These are phyloP conservation scores for Haberlea rhodopensis DNA, from an alignment of 257 asterid genomes.

Conservation along the genomic window DNA sequence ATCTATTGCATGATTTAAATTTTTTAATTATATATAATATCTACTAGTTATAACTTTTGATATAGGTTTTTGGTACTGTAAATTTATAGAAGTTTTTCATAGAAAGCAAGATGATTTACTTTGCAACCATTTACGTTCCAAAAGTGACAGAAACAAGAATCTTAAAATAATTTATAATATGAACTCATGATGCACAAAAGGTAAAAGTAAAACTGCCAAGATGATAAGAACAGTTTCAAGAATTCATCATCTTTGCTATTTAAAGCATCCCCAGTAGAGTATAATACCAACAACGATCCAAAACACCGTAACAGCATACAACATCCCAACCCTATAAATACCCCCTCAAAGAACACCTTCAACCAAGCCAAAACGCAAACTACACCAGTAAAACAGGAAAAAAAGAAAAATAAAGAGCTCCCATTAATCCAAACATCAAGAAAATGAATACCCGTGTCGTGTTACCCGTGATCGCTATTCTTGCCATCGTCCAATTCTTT, in stretches of 20 bases:
- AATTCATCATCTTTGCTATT: background rate
- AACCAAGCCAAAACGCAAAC: background rate
- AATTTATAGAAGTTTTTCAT: no score
- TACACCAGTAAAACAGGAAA: background rate
- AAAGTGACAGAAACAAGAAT: no score
- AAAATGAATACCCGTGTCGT: background rate
- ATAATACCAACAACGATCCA: background rate
- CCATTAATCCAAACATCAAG: constrained; percentile 2
- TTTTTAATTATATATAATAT: no score
- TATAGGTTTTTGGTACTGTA: no score
- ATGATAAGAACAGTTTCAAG: background rate
- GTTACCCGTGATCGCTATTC: constrained; percentile 21
- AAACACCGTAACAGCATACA: background rate
- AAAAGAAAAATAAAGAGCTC: constrained; percentile 35
- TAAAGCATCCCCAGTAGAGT: background rate
- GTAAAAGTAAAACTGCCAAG: no score
- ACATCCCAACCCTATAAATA: background rate
- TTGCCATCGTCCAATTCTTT: constrained; percentile 21
- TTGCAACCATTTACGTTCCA: no score
- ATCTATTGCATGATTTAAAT: no score
- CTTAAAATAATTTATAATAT: no score
- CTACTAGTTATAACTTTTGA: no score
- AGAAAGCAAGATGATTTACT: no score
- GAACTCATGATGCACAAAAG: no score
- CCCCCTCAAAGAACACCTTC: background rate